Evolutionary conservation across 2,329 filamentous ascomycete species (phyloP), one percentile per base, ranked within the genome.

Genomic region (Ascochyta rabiei): DNA sequence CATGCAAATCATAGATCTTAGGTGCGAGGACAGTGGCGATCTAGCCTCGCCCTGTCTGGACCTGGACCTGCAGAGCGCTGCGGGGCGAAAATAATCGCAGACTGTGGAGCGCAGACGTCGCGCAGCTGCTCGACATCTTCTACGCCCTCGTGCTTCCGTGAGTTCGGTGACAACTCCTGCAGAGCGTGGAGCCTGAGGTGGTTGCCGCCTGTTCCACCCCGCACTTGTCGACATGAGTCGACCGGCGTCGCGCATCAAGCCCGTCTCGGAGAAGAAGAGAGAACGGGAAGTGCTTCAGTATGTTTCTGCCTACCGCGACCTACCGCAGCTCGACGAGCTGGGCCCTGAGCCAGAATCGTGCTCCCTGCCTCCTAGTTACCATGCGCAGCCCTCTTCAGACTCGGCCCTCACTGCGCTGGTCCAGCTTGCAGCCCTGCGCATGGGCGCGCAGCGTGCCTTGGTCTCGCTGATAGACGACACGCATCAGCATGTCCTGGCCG

Each of bases 401-500:
- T 61, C 70, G 26, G 66, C 69, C 15, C 62, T 76, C 10, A 69
- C 63, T 5, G 71, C 72, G 23, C 66, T 75, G 42, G 71, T 67
- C 19, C 75, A 77, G 56, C 63, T 76, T 28, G 71, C 70, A 3
- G 61, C 71, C 2, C 59, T 75, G 26, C 67, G 72, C 15, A 63
- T 76, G 35, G 57, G 64, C n/a, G 69, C 61, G 15, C 54, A 64
- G 23, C 66, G 75, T 16, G 65, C 72, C 26, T 66, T 75, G 61
- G 61, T 77, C 3, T 76, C 74, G 3, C 59, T 77, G 9, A 61
- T 77, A 38, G 74, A 76, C 49, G 62, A 61, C 2, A 48, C 63
- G 8, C 58, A 62, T 18, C 72, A 76, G 48, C 71, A 75, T 43
- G 67, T 77, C 28, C 63, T 77, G 6, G 73, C 73, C 21, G 75